These are phyloP conservation scores for Nymphaea colorata DNA, from an alignment of 164 flowering plant species.

Conservation along the genomic window DNA sequence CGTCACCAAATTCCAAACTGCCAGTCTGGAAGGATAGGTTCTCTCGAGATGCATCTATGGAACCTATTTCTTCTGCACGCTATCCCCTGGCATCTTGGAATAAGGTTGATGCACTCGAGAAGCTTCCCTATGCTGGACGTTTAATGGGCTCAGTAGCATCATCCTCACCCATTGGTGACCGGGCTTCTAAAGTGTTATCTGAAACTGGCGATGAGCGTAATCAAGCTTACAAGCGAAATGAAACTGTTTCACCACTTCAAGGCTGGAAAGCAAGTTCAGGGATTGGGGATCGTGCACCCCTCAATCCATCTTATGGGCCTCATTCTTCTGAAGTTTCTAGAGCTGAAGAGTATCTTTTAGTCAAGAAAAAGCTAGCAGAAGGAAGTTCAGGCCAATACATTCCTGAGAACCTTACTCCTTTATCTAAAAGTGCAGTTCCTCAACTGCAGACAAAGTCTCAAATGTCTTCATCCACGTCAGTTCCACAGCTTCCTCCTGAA, in stretches of 20 bases:
- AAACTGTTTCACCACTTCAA: not conserved
- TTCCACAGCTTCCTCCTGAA: constrained; percentile 36
- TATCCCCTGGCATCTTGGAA: constrained; percentile 16
- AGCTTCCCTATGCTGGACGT: constrained; percentile 16
- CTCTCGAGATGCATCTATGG: constrained; percentile 14
- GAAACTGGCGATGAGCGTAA: not conserved
- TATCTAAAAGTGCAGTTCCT: constrained; percentile 16
- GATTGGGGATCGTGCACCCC: not conserved
- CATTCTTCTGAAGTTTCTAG: not conserved
- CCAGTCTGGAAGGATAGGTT: constrained; percentile 9
- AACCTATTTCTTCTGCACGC: constrained; percentile 17
- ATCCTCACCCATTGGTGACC: constrained; percentile 17
- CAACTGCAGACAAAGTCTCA: constrained; percentile 24
- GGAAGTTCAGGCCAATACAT: constrained; percentile 18
- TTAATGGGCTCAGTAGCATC: constrained; percentile 17
- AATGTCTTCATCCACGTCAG: constrained; percentile 15
- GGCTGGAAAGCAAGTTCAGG: not conserved
- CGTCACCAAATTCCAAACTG: constrained; percentile 19
- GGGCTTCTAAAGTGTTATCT: constrained; percentile 2
- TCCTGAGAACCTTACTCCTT: constrained; percentile 18
- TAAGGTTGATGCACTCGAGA: constrained; percentile 16
- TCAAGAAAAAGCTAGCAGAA: not conserved
- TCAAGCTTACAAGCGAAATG: not conserved
- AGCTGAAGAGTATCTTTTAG: not conserved
- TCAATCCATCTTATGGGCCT: not conserved